phyloP scores from a whole-genome alignment of 1,139 yeast genomes.

The Hansenula anomala region DNA sequence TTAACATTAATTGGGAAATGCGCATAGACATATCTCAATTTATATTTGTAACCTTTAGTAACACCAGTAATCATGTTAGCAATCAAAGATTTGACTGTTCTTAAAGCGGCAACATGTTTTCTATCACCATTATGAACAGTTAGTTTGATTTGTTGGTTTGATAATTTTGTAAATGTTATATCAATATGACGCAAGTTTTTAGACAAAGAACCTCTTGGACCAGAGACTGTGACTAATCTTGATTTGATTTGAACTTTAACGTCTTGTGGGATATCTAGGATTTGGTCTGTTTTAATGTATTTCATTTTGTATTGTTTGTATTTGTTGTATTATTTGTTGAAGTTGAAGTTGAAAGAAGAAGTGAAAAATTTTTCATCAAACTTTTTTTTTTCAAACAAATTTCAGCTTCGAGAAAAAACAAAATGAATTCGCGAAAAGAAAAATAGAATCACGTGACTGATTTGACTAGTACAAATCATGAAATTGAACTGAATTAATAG shows the following conservation, averaged over 20 bases:
- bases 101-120: constrained; percentile 99
- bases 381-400: too few relatives aligned
- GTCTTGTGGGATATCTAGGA: constrained; percentile 89
- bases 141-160: constrained; percentile 69
- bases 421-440: too few relatives aligned
- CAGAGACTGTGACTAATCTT: constrained; percentile 85
- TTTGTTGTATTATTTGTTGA: too few relatives aligned
- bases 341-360: too few relatives aligned
- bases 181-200: constrained; percentile 94
- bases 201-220: constrained; percentile 96
- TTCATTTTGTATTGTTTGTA: constrained; percentile 15
- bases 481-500: too few relatives aligned
- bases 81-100: constrained; percentile 96
- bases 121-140: constrained; percentile 99
- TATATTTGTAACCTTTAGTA: constrained; percentile 98
- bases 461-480: too few relatives aligned
- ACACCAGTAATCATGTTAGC: constrained; percentile 97
- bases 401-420: too few relatives aligned
- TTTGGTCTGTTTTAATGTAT: constrained; percentile 81
- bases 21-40: constrained; percentile 99
- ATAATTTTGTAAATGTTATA: constrained; percentile 80
- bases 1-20: constrained; percentile 99
- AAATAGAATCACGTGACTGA: too few relatives aligned
- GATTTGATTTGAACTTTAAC: constrained; percentile 90
- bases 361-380: too few relatives aligned